phyloP scores from a whole-genome alignment of 495 filamentous ascomycete genomes.

The Thermothielavioides terrestris region DNA sequence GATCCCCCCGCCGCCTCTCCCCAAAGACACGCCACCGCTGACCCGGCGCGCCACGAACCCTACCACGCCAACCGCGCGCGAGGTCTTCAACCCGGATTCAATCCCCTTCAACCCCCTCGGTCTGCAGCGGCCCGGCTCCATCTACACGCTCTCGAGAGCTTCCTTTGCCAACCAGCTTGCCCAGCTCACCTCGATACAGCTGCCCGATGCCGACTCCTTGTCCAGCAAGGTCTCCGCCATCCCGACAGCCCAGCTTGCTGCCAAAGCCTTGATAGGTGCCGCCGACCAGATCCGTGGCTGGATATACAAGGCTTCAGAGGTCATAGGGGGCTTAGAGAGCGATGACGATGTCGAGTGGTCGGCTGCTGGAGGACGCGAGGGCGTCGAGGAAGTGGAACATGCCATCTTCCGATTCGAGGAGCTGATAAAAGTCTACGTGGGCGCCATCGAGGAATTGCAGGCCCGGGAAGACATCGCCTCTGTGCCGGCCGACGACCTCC shows the following conservation, averaged over 20 bases:
- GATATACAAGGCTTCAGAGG: constrained; percentile 83
- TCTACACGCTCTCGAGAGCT: constrained; percentile 80
- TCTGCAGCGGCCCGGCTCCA: constrained; percentile 59
- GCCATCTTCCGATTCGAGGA: constrained; percentile 79
- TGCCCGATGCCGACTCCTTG: constrained; percentile 74
- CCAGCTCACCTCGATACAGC: constrained; percentile 72
- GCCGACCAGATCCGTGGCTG: constrained; percentile 86
- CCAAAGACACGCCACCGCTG: constrained; percentile 42
- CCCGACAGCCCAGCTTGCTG: constrained; percentile 67
- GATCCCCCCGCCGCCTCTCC: constrained; percentile 31
- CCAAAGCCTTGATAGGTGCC: constrained; percentile 65
- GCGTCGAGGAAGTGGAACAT: constrained; percentile 78
- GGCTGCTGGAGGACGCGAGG: constrained; percentile 82
- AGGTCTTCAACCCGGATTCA: constrained; percentile 34
- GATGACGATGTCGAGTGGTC: constrained; percentile 98
- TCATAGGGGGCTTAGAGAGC: constrained; percentile 74
- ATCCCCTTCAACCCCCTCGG: constrained; percentile 46
- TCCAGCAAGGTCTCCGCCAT: constrained; percentile 75
- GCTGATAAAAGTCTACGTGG: constrained; percentile 81
- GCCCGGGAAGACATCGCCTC: constrained; percentile 63
- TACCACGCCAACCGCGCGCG: constrained; percentile 18
- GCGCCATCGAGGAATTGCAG: constrained; percentile 83
- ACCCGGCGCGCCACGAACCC: constrained; percentile 11
- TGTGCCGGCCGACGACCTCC: constrained; percentile 59
- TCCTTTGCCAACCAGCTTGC: constrained; percentile 88